Conservation (phyloP, 2,329 filamentous ascomycete genomes). For the Scleromitrula shiraiana region DNA sequence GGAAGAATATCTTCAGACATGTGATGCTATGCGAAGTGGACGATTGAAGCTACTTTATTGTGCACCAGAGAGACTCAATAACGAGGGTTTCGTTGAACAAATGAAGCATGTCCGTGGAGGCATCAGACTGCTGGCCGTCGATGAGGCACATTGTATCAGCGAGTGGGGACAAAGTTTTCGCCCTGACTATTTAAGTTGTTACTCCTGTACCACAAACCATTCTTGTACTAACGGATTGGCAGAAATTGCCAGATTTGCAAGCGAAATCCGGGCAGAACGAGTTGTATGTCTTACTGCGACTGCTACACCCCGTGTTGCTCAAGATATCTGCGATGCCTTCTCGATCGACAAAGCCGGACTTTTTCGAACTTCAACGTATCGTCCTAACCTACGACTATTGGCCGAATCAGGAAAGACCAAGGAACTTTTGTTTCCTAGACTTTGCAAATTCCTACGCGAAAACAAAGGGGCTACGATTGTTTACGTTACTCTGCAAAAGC, state of each 20-base stretch:
- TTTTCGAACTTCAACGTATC: slow-evolving; percentile 51
- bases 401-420: slow-evolving; percentile 37
- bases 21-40: slow-evolving; percentile 39
- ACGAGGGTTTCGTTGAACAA: slow-evolving; percentile 49
- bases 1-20: slow-evolving; percentile 33
- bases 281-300: slow-evolving; percentile 54
- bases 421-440: slow-evolving; percentile 37
- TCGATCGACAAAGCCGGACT: slow-evolving; percentile 40
- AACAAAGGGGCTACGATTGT: slow-evolving; percentile 50
- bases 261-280: slow-evolving; percentile 48
- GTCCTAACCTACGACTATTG: slow-evolving; percentile 45
- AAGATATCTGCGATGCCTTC: slow-evolving; percentile 47
- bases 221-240: slow-evolving; percentile 6
- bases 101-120: slow-evolving; percentile 48
- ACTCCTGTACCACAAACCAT: not conserved
- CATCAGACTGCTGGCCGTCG: slow-evolving; percentile 47
- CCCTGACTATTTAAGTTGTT: slow-evolving; percentile 41
- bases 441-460: slow-evolving; percentile 40
- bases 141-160: slow-evolving; percentile 52
- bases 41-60: slow-evolving; percentile 48
- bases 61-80: slow-evolving; percentile 52
- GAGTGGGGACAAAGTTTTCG: slow-evolving; percentile 46
- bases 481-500: slow-evolving; percentile 51
- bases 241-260: slow-evolving; percentile 44
- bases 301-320: slow-evolving; percentile 46